Base-by-base conservation (phyloP, 192 early-diverging fungal species). In the Podila minutissima region DNA sequence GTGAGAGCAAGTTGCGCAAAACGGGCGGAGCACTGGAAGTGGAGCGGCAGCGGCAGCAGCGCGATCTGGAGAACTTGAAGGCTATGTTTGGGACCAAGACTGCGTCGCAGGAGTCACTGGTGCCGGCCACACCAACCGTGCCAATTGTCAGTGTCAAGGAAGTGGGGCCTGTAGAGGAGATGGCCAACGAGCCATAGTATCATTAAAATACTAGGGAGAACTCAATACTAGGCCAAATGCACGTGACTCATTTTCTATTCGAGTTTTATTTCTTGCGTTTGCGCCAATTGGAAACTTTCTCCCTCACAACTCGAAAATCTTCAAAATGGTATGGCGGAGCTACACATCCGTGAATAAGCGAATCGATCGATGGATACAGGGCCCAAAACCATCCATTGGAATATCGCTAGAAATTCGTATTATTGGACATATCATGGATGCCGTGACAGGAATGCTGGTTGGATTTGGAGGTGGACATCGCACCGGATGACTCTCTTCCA, bases 21-120 rank as follows among this genome's bases (percentile, higher is more conserved):
- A 93, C 92, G 0, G 93, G 93, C 12, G 93, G 93, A n/a, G 91
- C 91, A 0, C 73, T 89, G 63, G 92, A 92, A 65, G 81, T 91
- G 13, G 93, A 94, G 72, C 85, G 91, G 4, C 62, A 87, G 69
- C 83, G 92, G 10, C 84, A 88, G 28, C 86, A 92, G 74, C 91
- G 93, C 67, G 85, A 94, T 57, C 61, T 86, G 4, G 87, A 92
- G 69, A 81, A 89, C 28, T 75, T 94, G 19, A 86, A 86, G 64
- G 63, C 66, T 8, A 62, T 89, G 66, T 87, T 83, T 62, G 82
- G 57, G 12, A 24, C 61, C 15, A 38, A 9, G 41, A 46, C 41
- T 12, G 41, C 12, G 15, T 46, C 41, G 41, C 41, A 46, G 41
- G 41, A 46, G 41, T 46, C 41, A 4, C 15, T 46, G 41, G 41